A percentile compares a stretch with the other conserved stretches of the same genome.
phyloP scores from a whole-genome alignment of 164 flowering plant genomes.

The Aristolochia fimbriata region DNA sequence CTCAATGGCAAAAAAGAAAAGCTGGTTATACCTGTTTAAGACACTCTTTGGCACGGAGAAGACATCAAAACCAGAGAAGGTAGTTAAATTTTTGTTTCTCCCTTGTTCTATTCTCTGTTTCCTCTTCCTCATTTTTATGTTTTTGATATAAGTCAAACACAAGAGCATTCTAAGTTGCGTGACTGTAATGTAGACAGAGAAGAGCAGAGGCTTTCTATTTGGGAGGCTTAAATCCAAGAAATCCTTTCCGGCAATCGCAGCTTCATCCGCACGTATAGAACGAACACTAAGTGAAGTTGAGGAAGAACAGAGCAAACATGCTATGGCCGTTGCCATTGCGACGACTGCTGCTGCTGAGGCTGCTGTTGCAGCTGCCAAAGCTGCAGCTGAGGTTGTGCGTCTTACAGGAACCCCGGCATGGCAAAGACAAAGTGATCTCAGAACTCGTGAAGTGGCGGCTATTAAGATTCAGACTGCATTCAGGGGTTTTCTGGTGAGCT shows the following conservation, averaged over 20 bases:
- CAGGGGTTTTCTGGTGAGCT: slow-evolving; percentile 62
- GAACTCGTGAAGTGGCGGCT: slow-evolving; percentile 37
- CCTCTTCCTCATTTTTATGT: background rate
- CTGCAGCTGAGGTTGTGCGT: slow-evolving; percentile 67
- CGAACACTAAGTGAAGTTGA: slow-evolving; percentile 34
- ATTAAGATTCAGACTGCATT: slow-evolving; percentile 61
- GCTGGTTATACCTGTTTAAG: slow-evolving; percentile 51
- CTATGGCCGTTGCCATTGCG: slow-evolving; percentile 59
- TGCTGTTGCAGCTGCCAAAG: slow-evolving; percentile 76
- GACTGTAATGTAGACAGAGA: slow-evolving; percentile 19
- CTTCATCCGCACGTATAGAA: slow-evolving; percentile 18
- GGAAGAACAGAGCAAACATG: slow-evolving; percentile 64
- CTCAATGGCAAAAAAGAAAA: slow-evolving; percentile 46
- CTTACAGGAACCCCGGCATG: slow-evolving; percentile 29
- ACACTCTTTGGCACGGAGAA: slow-evolving; percentile 37
- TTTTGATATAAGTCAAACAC: background rate
- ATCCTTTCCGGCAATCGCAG: slow-evolving; percentile 21
- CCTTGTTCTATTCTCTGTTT: background rate
- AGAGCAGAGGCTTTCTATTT: slow-evolving; percentile 35
- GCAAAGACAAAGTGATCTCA: slow-evolving; percentile 2
- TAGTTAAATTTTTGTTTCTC: slow-evolving; percentile 4
- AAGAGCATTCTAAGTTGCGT: background rate
- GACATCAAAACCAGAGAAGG: slow-evolving; percentile 36
- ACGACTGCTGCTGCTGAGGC: slow-evolving; percentile 86
- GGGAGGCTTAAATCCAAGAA: slow-evolving; percentile 28